Evolutionary conservation across 139 green algal species (phyloP).

Genomic region (Trebouxia sp.): DNA sequence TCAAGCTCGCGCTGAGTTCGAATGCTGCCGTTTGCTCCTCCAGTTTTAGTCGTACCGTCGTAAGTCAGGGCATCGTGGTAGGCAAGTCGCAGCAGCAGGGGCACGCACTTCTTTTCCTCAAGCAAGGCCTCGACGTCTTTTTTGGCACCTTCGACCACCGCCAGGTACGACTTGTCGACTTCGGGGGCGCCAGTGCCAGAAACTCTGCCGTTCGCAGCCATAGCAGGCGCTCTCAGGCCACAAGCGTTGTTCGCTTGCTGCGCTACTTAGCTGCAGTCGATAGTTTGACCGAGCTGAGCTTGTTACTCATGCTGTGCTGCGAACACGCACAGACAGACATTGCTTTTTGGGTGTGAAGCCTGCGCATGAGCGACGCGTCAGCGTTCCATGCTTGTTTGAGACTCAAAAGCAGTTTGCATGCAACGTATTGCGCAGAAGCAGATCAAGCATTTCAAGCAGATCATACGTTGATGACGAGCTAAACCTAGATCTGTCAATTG

Average conservation of each 20-base stretch:
- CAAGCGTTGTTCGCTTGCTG: no score
- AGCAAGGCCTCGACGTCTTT: slow-evolving; percentile 17
- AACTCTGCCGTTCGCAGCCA: neutral
- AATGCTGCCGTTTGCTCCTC: slow-evolving; percentile 42
- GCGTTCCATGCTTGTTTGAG: no score
- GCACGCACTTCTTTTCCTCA: slow-evolving; percentile 22
- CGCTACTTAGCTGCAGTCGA: neutral
- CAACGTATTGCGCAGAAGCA: no score
- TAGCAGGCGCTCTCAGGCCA: neutral
- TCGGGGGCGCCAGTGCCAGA: slow-evolving; percentile 10
- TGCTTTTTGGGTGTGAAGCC: no score
- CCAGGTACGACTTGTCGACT: neutral
- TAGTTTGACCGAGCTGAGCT: slow-evolving; percentile 8
- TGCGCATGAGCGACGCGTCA: no score
- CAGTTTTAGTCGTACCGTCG: slow-evolving; percentile 31
- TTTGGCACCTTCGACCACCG: neutral
- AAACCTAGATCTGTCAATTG: no score
- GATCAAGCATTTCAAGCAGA: no score
- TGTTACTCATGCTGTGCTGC: neutral
- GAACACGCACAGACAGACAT: no score
- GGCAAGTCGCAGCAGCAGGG: slow-evolving; percentile 34
- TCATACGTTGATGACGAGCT: no score
- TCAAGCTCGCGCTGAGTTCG: slow-evolving; percentile 6
- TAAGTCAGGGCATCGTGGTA: slow-evolving; percentile 41
- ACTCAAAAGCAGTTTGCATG: no score